These are phyloP conservation scores for Aspergillus quadricinctus DNA, from an alignment of 2,329 filamentous ascomycete species.

Conservation along the genomic window DNA sequence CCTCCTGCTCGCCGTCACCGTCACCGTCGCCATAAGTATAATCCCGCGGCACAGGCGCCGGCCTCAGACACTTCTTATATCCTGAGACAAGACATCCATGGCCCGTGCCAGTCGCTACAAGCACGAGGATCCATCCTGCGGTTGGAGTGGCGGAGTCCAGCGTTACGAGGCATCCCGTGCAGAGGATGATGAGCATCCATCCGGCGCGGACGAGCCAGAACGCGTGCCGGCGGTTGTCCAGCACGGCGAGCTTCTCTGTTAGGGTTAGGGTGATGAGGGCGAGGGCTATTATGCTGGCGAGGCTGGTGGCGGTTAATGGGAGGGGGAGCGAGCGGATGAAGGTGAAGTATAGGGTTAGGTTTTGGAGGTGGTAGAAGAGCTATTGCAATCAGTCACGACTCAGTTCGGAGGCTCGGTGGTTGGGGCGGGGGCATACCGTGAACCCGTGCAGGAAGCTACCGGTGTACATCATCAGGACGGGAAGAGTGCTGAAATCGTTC, in stretches of 20 bases:
- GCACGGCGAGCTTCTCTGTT: constrained; percentile 12
- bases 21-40: too few species aligned
- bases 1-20: not conserved
- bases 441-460: constrained; percentile 42
- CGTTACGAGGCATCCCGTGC: constrained; percentile 36
- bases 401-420: not conserved
- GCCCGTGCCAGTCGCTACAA: constrained; percentile 40
- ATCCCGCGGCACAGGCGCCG: constrained; percentile 20
- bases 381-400: constrained; percentile 10
- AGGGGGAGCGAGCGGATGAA: constrained; percentile 31
- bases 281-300: constrained; percentile 34
- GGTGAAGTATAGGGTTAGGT: constrained; percentile 40
- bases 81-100: constrained; percentile 40
- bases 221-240: constrained; percentile 12
- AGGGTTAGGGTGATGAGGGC: constrained; percentile 18
- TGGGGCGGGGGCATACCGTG: constrained; percentile 29
- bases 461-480: constrained; percentile 37
- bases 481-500: constrained; percentile 33
- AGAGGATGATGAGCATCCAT: constrained; percentile 36
- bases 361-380: constrained; percentile 42
- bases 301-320: constrained; percentile 34
- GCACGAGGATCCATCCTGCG: constrained; percentile 32
- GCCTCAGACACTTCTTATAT: constrained; percentile 40
- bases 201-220: constrained; percentile 43
- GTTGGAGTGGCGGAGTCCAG: constrained; percentile 31